A percentile compares a stretch with the other conserved stretches of the same genome.
Conservation (phyloP, 2,329 filamentous ascomycete species). For the Xylaria multiplex region DNA sequence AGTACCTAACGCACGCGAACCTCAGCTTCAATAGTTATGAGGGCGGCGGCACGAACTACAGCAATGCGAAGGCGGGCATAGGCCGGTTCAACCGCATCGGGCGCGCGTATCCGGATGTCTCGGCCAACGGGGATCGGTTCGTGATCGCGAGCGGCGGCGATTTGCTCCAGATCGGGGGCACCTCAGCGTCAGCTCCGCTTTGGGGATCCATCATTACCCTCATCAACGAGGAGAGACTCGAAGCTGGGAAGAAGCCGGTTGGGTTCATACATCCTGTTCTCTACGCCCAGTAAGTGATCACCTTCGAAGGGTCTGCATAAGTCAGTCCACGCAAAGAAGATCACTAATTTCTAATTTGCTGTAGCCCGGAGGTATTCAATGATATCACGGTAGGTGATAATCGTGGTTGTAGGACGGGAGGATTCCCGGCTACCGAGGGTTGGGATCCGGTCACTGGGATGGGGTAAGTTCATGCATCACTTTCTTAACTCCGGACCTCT, state of each 20-base stretch:
- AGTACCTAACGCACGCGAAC: conserved; percentile 31
- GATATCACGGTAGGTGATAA: conserved; percentile 55
- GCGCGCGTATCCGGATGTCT: conserved; percentile 60
- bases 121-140: conserved; percentile 55
- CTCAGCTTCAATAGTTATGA: conserved; percentile 47
- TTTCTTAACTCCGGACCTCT: neutral
- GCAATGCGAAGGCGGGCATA: conserved; percentile 48
- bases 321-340: neutral
- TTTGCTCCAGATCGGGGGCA: conserved; percentile 58
- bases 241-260: conserved; percentile 57
- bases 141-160: conserved; percentile 49
- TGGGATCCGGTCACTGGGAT: conserved; percentile 55
- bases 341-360: neutral
- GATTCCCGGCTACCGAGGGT: conserved; percentile 55
- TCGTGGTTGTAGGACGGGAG: conserved; percentile 51
- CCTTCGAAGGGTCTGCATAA: neutral
- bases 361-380: conserved; percentile 49
- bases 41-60: conserved; percentile 51
- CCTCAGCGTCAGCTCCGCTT: conserved; percentile 60
- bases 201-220: conserved; percentile 59
- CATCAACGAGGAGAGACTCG: conserved; percentile 61
- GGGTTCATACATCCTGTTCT: conserved; percentile 64
- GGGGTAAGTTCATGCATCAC: conserved; percentile 39
- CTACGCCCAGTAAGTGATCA: conserved; percentile 52
- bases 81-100: conserved; percentile 55